These are phyloP conservation scores for Mitragyna speciosa DNA, from an alignment of 257 asterid species.

Conservation along the genomic window DNA sequence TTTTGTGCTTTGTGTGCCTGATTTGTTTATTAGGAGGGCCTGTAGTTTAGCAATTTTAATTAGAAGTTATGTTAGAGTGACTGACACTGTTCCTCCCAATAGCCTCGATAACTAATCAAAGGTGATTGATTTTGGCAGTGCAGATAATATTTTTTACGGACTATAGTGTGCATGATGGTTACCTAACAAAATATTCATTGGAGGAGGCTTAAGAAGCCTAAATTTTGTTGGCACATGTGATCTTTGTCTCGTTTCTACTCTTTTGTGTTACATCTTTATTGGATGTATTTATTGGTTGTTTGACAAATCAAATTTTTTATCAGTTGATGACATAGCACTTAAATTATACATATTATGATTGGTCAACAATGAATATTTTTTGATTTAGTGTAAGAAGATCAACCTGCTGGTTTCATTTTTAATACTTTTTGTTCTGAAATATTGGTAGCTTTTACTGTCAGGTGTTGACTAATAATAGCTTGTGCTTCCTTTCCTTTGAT, in stretches of 20 bases:
- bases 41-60: background rate
- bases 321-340: background rate
- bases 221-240: background rate
- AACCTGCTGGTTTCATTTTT: background rate
- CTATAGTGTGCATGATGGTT: background rate
- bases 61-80: background rate
- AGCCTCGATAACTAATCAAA: background rate
- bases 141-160: background rate
- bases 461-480: background rate
- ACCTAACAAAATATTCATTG: no score
- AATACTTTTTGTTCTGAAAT: background rate
- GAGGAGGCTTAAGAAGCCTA: background rate
- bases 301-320: no score
- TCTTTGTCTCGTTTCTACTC: background rate
- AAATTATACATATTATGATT: background rate
- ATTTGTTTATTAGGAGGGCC: background rate
- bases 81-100: background rate
- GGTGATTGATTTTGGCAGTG: background rate
- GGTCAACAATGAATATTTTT: background rate
- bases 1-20: background rate
- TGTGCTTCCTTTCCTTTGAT: background rate
- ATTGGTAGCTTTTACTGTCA: background rate
- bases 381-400: background rate
- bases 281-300: background rate
- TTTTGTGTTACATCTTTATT: background rate